phyloP scores from a whole-genome alignment of 1,139 yeast species.

The Saccharomyces hybrid region DNA sequence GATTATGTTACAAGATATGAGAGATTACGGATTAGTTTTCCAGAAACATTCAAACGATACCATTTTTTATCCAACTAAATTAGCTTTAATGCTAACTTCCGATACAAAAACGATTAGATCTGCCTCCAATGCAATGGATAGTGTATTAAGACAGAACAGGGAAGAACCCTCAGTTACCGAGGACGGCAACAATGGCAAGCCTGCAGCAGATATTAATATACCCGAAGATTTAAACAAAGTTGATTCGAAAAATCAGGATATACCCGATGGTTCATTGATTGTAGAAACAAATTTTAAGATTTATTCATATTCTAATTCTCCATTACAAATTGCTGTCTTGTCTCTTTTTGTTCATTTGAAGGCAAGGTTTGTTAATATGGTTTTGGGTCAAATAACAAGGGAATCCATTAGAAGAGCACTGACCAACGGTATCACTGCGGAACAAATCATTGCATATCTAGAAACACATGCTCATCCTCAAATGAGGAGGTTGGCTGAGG shows the following conservation, averaged over 20 bases:
- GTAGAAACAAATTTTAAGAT: conserved; percentile 89
- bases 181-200: conserved; percentile 10
- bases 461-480: conserved; percentile 94
- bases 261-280: conserved; percentile 58
- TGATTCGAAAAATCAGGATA: conserved; percentile 14
- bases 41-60: conserved; percentile 55
- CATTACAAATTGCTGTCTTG: conserved; percentile 86
- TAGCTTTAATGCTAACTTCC: conserved; percentile 85
- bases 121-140: conserved; percentile 63
- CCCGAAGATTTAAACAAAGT: conserved; percentile 28
- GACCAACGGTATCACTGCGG: conserved; percentile 86
- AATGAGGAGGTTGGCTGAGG: conserved; percentile 68
- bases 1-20: conserved; percentile 78
- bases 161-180: conserved; percentile 17
- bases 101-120: conserved; percentile 65
- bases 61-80: conserved; percentile 80
- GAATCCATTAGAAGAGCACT: conserved; percentile 84
- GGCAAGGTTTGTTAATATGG: conserved; percentile 84
- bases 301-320: conserved; percentile 91
- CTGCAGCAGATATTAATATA: conserved; percentile 18
- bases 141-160: conserved; percentile 41
- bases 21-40: conserved; percentile 88
- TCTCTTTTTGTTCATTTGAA: conserved; percentile 79
- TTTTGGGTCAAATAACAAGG: conserved; percentile 85
- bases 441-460: conserved; percentile 81